Evolutionary conservation across 805 yeast species (phyloP).

Genomic region (Yamadazyma phyllophila): DNA sequence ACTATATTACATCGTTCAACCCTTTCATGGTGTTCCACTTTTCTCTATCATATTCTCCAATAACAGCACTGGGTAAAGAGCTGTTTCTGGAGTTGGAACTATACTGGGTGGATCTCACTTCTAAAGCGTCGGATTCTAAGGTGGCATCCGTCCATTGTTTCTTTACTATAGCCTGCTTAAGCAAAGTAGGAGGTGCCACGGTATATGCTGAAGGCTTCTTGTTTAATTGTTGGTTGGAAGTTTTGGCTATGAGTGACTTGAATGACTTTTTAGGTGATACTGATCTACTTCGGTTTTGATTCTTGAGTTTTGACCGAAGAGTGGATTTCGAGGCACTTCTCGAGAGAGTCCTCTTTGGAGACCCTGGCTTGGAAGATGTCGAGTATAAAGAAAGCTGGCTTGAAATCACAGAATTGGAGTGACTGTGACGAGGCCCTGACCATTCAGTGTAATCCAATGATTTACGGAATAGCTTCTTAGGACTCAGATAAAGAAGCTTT

Average conservation of each 20-base stretch:
- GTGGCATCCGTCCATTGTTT: constrained; percentile 6
- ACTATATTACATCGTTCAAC: constrained; percentile 17
- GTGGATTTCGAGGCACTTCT: not conserved
- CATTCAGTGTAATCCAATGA: constrained; percentile 10
- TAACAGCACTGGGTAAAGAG: constrained; percentile 53
- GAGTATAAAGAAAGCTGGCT: constrained; percentile 26
- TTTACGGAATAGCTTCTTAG: constrained; percentile 23
- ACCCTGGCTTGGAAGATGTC: constrained; percentile 7
- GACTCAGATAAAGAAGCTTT: constrained; percentile 27
- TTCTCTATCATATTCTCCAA: constrained; percentile 65
- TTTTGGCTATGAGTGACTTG: constrained; percentile 9
- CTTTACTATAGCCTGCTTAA: constrained; percentile 18
- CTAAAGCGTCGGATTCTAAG: constrained; percentile 19
- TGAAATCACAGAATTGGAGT: constrained; percentile 27
- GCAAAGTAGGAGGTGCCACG: constrained; percentile 16
- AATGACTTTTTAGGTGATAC: constrained; percentile 15
- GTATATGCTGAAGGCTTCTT: not conserved
- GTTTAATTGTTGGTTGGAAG: not conserved
- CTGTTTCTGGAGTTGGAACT: constrained; percentile 33
- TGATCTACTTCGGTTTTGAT: not conserved
- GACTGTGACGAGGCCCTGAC: constrained; percentile 18
- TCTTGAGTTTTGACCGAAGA: not conserved
- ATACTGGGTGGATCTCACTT: constrained; percentile 28
- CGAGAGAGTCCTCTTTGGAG: constrained; percentile 11
- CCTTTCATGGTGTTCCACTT: constrained; percentile 58